Percentiles rank a stretch among this genome's conserved stretches.
These are phyloP conservation scores for Lachnellula hyalina DNA, from an alignment of 2,329 filamentous ascomycete genomes.

Conservation along the genomic window DNA sequence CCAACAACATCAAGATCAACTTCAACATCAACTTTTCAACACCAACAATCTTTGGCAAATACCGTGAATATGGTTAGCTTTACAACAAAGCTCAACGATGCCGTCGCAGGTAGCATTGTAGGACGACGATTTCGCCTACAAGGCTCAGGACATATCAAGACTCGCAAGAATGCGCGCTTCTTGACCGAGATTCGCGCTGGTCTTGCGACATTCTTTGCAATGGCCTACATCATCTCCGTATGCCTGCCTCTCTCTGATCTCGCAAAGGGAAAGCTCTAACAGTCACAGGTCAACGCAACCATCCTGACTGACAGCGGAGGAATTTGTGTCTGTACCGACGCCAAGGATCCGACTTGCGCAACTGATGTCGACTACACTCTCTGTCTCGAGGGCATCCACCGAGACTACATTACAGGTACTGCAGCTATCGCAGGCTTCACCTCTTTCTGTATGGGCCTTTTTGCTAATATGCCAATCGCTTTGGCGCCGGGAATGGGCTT, in stretches of 20 bases:
- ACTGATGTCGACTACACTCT: conserved; percentile 48
- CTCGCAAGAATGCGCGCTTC: conserved; percentile 59
- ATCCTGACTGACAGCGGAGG: conserved; percentile 58
- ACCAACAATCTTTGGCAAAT: neutral
- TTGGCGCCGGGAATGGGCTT: conserved; percentile 70
- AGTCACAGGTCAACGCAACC: conserved; percentile 8
- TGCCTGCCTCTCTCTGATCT: conserved; percentile 36
- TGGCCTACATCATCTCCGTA: conserved; percentile 69
- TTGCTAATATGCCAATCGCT: conserved; percentile 67
- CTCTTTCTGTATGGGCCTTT: conserved; percentile 73
- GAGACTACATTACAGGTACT: conserved; percentile 76
- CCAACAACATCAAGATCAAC: neutral
- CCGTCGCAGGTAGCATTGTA: conserved; percentile 56
- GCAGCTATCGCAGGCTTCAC: conserved; percentile 74
- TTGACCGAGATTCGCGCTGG: conserved; percentile 79
- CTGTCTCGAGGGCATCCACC: conserved; percentile 45
- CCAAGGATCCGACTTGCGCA: conserved; percentile 5
- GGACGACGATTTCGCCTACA: conserved; percentile 74
- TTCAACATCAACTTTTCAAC: neutral
- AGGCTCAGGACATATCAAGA: conserved; percentile 61
- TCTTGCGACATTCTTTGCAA: conserved; percentile 62
- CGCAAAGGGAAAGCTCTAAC: neutral
- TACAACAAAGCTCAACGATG: conserved; percentile 11
- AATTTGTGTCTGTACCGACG: conserved; percentile 63
- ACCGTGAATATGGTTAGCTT: conserved; percentile 1